Conservation (phyloP, 176 grass and related monocot genomes). For the Otatea glauca region DNA sequence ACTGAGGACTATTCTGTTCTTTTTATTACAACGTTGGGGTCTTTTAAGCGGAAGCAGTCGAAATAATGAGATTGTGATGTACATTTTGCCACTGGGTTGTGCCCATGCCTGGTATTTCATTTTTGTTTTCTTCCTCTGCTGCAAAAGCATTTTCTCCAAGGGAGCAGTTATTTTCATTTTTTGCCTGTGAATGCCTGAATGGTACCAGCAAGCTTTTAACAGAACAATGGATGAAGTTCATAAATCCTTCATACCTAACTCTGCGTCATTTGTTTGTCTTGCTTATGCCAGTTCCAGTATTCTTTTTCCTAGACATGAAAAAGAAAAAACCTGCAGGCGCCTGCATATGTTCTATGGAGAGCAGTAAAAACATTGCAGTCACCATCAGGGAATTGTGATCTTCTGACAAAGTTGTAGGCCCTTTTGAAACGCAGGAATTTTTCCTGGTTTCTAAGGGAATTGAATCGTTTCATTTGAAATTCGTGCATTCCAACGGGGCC, state of each 20-base stretch:
- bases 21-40: conserved; percentile 33
- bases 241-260: conserved; percentile 39
- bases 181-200: conserved; percentile 33
- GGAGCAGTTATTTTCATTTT: conserved; percentile 35
- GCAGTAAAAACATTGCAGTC: neutral
- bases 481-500: too few relatives aligned
- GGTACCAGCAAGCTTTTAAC: conserved; percentile 42
- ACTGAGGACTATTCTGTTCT: conserved; percentile 58
- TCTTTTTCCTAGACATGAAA: neutral
- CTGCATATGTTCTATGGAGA: neutral
- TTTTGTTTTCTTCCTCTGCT: conserved; percentile 44
- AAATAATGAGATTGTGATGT: conserved; percentile 69
- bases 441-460: too few relatives aligned
- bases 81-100: conserved; percentile 56
- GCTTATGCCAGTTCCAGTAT: neutral
- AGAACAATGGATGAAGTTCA: conserved; percentile 30
- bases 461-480: too few relatives aligned
- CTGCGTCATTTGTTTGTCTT: neutral
- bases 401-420: neutral
- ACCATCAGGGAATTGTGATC: neutral
- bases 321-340: neutral
- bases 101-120: conserved; percentile 47
- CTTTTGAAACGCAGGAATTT: too few relatives aligned
- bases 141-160: conserved; percentile 43
- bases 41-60: conserved; percentile 41